phyloP scores from a whole-genome alignment of 768 basidiomycete species.

The Leccinellum luteum region DNA sequence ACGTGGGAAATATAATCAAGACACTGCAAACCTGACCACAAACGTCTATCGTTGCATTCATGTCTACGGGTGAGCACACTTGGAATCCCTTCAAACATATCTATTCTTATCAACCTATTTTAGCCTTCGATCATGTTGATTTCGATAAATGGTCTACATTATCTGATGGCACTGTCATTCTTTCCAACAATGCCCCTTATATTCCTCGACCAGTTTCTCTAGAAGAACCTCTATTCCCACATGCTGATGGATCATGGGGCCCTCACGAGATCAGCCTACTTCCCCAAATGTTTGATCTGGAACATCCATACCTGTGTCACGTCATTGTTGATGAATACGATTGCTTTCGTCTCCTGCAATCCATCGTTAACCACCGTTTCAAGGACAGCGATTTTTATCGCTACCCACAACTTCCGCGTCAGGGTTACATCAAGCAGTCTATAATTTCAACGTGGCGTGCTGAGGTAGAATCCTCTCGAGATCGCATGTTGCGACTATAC shows the following conservation, averaged over 20 bases:
- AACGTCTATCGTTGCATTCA: background rate
- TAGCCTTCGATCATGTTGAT: background rate
- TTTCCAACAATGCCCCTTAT: background rate
- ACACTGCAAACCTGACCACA: too few species aligned
- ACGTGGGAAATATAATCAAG: too few species aligned
- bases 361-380: background rate
- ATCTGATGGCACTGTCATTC: background rate
- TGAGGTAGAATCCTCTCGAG: background rate
- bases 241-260: background rate
- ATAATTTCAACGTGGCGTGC: background rate
- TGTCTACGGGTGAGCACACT: background rate
- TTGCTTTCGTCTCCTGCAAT: background rate
- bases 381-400: conserved; percentile 2
- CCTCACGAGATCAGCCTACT: background rate
- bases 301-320: background rate
- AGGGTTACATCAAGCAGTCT: background rate
- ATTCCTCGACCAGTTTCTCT: background rate
- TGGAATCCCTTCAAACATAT: background rate
- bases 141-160: background rate
- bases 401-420: background rate
- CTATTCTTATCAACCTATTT: background rate
- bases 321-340: background rate
- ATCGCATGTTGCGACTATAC: background rate
- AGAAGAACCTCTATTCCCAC: background rate
- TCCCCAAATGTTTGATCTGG: background rate